Conservation (phyloP, 805 yeast genomes). For the Candida morakotiae region DNA sequence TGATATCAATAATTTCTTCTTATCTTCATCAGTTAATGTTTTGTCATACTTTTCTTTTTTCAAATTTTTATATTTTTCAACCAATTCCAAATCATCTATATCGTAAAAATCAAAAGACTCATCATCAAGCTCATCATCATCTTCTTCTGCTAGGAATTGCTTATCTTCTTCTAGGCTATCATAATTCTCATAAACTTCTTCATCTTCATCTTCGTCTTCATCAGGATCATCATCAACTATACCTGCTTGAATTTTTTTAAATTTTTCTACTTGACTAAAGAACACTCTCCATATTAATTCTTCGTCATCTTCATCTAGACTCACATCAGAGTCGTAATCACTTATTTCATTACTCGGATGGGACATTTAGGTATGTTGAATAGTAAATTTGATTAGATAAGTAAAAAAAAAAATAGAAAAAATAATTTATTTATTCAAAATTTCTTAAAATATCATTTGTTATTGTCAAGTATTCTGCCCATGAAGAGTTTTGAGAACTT, state of each 20-base stretch:
- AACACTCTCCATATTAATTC: conserved; percentile 42
- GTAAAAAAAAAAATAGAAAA: no score
- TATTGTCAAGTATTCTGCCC: no score
- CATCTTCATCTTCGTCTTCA: conserved; percentile 6
- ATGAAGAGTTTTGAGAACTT: no score
- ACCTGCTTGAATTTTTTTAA: conserved; percentile 5
- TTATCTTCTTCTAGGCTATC: not conserved
- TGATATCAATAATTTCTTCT: conserved; percentile 59
- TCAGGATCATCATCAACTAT: conserved; percentile 3
- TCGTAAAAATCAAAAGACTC: conserved; percentile 27
- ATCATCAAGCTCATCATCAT: conserved; percentile 15
- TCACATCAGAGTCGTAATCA: conserved; percentile 24
- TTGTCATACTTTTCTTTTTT: conserved; percentile 26
- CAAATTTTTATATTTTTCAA: conserved; percentile 24
- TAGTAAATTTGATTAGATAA: no score
- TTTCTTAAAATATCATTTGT: no score
- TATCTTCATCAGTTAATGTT: conserved; percentile 46
- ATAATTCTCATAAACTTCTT: not conserved
- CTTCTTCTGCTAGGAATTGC: not conserved
- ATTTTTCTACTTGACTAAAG: conserved; percentile 22
- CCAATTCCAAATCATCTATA: conserved; percentile 30
- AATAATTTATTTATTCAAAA: no score
- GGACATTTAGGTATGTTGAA: no score
- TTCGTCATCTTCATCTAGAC: conserved; percentile 43
- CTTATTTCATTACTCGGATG: not conserved